A percentile compares a stretch with the other conserved stretches of the same genome.
These are phyloP conservation scores for Suhomyces bokatorum DNA, from an alignment of 1,139 yeast species.

Conservation along the genomic window DNA sequence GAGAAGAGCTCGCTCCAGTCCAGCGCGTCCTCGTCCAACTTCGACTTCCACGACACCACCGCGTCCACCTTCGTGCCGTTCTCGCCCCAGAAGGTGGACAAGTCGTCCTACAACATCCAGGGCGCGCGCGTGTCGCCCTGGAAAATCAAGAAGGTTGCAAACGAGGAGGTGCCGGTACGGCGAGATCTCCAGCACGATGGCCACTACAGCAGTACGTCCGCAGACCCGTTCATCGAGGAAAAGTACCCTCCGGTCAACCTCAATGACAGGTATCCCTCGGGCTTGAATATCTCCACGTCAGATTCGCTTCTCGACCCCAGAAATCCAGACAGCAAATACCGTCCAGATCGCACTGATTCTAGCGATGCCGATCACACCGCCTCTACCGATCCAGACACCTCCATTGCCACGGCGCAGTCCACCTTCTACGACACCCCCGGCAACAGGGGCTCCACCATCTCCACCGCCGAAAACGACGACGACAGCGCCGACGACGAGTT, in stretches of 20 bases:
- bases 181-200: conserved; percentile 29
- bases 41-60: conserved; percentile 12
- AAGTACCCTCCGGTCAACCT: conserved; percentile 7
- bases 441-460: conserved; percentile 10
- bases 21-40: conserved; percentile 5
- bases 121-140: conserved; percentile 25
- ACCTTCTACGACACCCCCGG: conserved; percentile 1
- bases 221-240: conserved; percentile 18
- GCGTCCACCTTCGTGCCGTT: conserved; percentile 4
- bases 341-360: no score
- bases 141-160: conserved; percentile 18
- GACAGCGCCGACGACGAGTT: conserved; percentile 35
- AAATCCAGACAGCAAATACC: conserved; percentile 6
- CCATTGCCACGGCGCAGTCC: no score
- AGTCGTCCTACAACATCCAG: conserved; percentile 15
- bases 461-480: conserved; percentile 15
- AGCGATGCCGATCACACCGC: no score
- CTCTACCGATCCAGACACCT: no score
- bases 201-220: conserved; percentile 8
- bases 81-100: conserved; percentile 3
- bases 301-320: conserved; percentile 24
- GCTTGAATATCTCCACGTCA: conserved; percentile 21
- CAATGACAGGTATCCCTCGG: conserved; percentile 14
- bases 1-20: not conserved
- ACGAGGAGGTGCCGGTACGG: conserved; percentile 32